These are phyloP conservation scores for Ophiostoma triangulosporum DNA, from an alignment of 2,329 filamentous ascomycete species.

Conservation along the genomic window DNA sequence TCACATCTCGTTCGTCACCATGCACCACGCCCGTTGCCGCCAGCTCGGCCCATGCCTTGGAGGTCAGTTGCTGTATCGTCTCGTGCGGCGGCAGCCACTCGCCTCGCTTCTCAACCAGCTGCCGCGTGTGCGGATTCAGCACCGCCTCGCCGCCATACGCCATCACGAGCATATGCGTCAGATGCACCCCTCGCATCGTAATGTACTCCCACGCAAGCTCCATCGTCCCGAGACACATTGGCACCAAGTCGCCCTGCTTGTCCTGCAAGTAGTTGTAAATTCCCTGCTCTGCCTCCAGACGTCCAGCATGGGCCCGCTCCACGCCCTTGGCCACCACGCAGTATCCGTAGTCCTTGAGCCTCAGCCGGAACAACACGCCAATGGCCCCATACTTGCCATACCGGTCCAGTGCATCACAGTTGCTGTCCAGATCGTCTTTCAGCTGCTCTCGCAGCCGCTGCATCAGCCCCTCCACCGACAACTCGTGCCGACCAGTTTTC, in stretches of 20 bases:
- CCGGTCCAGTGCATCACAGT: conserved; percentile 6
- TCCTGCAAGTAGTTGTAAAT: not conserved
- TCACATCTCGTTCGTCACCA: not conserved
- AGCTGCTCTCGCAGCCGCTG: conserved; percentile 1
- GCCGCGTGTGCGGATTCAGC: not conserved
- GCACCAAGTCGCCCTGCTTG: conserved; percentile 5
- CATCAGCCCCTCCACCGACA: not conserved
- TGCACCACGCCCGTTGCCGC: not conserved
- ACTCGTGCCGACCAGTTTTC: not conserved
- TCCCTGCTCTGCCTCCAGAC: not conserved
- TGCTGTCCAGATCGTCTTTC: not conserved
- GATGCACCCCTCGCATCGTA: not conserved
- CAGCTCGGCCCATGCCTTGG: not conserved
- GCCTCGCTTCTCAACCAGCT: not conserved
- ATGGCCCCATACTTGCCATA: conserved; percentile 3
- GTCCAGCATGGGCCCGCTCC: not conserved
- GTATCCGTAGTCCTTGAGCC: conserved; percentile 4
- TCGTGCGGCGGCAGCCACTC: not conserved
- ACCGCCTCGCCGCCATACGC: conserved; percentile 4
- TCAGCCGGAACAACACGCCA: conserved; percentile 4
- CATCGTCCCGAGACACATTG: not conserved
- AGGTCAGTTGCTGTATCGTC: not conserved
- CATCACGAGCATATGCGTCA: conserved; percentile 7
- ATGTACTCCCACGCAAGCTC: not conserved
- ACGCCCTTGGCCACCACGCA: conserved; percentile 5